phyloP scores from a whole-genome alignment of 805 yeast genomes.

The Pichia rugopelliculosa region DNA sequence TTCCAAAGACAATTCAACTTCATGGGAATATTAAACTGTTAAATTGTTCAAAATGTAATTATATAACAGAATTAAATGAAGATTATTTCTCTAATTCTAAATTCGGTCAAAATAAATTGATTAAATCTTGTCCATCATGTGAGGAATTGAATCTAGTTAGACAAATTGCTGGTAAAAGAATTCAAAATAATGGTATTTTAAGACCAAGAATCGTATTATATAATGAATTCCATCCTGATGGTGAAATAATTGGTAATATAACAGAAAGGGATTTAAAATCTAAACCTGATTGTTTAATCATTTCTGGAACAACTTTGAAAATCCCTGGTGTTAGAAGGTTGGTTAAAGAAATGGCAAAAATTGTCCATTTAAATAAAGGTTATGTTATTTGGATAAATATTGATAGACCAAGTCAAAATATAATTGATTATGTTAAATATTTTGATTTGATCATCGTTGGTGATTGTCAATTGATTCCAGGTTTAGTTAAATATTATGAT shows the following conservation, averaged over 20 bases:
- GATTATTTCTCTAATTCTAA: constrained; percentile 33
- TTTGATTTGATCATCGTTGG: constrained; percentile 57
- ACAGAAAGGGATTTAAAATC: constrained; percentile 57
- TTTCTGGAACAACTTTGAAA: constrained; percentile 79
- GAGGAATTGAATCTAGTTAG: constrained; percentile 50
- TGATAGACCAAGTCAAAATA: constrained; percentile 46
- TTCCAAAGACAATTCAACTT: constrained; percentile 63
- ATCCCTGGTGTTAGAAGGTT: constrained; percentile 66
- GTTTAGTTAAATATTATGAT: constrained; percentile 21
- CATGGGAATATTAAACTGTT: constrained; percentile 76
- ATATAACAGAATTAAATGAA: constrained; percentile 46
- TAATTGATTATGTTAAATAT: constrained; percentile 41
- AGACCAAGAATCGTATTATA: constrained; percentile 65
- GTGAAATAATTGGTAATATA: constrained; percentile 75
- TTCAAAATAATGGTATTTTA: constrained; percentile 53
- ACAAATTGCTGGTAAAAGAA: constrained; percentile 53
- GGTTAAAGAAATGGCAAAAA: constrained; percentile 52
- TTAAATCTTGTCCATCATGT: constrained; percentile 62
- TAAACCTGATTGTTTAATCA: constrained; percentile 69
- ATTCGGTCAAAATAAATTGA: constrained; percentile 18
- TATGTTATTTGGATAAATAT: constrained; percentile 55
- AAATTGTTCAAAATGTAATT: constrained; percentile 71
- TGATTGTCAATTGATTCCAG: constrained; percentile 54
- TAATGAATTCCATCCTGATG: constrained; percentile 78
- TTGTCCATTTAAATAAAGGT: constrained; percentile 50